These are phyloP conservation scores for Crassisporium funariophilum DNA, from an alignment of 768 basidiomycete species.

Conservation along the genomic window DNA sequence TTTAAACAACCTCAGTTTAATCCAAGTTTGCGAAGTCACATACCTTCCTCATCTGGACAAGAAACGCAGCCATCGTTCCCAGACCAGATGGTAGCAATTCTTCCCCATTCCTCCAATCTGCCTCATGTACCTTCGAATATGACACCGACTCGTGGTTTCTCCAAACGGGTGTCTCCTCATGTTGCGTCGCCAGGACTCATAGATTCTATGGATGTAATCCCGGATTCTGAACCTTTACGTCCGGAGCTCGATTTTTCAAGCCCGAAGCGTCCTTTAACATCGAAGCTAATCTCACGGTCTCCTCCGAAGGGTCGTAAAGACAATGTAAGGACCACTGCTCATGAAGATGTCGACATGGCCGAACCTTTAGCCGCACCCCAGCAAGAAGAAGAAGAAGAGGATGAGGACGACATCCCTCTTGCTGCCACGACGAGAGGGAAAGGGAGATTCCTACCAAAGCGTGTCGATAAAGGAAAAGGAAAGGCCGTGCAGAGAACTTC, in stretches of 20 bases:
- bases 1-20: not conserved
- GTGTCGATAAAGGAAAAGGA: constrained; percentile 22
- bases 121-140: too few species aligned
- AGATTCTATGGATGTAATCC: constrained; percentile 52
- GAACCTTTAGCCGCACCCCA: not conserved
- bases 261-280: not conserved
- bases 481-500: constrained; percentile 9
- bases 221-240: constrained; percentile 55
- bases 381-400: constrained; percentile 25
- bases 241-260: not conserved
- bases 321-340: not conserved
- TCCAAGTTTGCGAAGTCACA: not conserved
- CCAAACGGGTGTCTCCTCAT: too few species aligned
- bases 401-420: constrained; percentile 47
- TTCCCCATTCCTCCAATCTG: too few species aligned
- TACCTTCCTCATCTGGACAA: constrained; percentile 2
- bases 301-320: not conserved
- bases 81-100: too few species aligned
- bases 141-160: too few species aligned
- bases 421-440: constrained; percentile 22
- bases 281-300: too few species aligned
- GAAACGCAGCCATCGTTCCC: constrained; percentile 19
- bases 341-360: constrained; percentile 15
- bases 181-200: too few species aligned
- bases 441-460: constrained; percentile 8